These are phyloP conservation scores for Cyberlindnera subsufficiens DNA, from an alignment of 805 yeast species.

Conservation along the genomic window DNA sequence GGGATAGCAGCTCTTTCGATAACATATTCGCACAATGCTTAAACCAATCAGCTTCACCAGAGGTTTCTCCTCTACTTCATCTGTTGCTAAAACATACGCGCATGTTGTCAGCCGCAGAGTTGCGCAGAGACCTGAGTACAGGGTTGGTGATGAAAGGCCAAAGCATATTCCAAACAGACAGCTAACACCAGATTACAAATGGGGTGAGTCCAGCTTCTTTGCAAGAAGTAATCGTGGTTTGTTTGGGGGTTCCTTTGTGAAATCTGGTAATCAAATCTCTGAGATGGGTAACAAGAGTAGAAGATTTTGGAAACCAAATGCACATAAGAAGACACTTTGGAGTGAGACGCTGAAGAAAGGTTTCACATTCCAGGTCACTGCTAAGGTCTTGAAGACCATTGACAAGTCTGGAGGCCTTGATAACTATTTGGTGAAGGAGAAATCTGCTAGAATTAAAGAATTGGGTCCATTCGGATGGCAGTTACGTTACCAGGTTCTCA, in stretches of 20 bases:
- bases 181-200: constrained; percentile 61
- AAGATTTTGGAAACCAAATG: constrained; percentile 80
- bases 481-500: constrained; percentile 69
- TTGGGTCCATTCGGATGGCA: constrained; percentile 92
- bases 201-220: constrained; percentile 70
- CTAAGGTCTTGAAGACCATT: constrained; percentile 80
- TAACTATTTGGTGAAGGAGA: constrained; percentile 79
- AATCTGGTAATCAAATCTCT: constrained; percentile 71
- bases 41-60: constrained; percentile 15
- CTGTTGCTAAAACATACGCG: constrained; percentile 17
- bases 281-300: constrained; percentile 69
- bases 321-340: constrained; percentile 72
- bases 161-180: constrained; percentile 37
- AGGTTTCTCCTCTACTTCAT: constrained; percentile 13
- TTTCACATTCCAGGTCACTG: constrained; percentile 51
- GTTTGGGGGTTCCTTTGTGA: constrained; percentile 82
- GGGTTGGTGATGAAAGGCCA: constrained; percentile 52
- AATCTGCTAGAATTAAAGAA: constrained; percentile 85
- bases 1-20: background rate
- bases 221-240: constrained; percentile 85
- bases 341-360: constrained; percentile 67
- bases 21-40: constrained; percentile 7
- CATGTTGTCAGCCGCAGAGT: constrained; percentile 42
- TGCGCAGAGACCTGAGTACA: constrained; percentile 35
- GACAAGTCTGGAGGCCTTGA: constrained; percentile 95